phyloP scores from a whole-genome alignment of 441 rosid genomes.

The Erodium trifolium region DNA sequence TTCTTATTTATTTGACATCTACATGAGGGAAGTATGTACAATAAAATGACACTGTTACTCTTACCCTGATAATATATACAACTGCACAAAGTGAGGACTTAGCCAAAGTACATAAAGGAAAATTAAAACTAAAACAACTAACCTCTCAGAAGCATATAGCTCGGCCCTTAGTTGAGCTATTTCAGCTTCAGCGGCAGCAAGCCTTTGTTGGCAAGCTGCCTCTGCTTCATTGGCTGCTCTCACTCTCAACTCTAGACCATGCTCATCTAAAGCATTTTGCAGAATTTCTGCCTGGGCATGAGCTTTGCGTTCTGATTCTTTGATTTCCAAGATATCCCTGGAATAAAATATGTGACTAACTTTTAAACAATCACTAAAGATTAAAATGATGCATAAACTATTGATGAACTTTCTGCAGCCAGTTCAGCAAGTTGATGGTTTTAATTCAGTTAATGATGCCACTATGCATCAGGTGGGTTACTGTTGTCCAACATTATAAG shows the following conservation, averaged over 20 bases:
- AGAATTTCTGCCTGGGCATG: slow-evolving; percentile 65
- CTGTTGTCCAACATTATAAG: background rate
- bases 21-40: no score
- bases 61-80: background rate
- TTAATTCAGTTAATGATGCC: background rate
- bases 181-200: slow-evolving; percentile 78
- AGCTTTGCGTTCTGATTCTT: slow-evolving; percentile 76
- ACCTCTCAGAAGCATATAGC: slow-evolving; percentile 75
- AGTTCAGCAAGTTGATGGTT: background rate
- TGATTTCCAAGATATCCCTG: slow-evolving; percentile 68
- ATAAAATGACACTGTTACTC: background rate
- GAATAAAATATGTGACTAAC: slow-evolving; percentile 8
- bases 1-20: background rate
- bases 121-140: slow-evolving; percentile 21
- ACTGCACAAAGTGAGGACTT: background rate
- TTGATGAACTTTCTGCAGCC: background rate
- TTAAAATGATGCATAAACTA: background rate
- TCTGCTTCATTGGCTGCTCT: slow-evolving; percentile 94
- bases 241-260: slow-evolving; percentile 85
- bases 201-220: slow-evolving; percentile 86
- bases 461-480: slow-evolving; percentile 5
- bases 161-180: slow-evolving; percentile 68
- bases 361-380: slow-evolving; percentile 1
- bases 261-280: slow-evolving; percentile 69
- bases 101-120: background rate